Base-by-base conservation (phyloP, 768 basidiomycete genomes). In the Russula virescens region DNA sequence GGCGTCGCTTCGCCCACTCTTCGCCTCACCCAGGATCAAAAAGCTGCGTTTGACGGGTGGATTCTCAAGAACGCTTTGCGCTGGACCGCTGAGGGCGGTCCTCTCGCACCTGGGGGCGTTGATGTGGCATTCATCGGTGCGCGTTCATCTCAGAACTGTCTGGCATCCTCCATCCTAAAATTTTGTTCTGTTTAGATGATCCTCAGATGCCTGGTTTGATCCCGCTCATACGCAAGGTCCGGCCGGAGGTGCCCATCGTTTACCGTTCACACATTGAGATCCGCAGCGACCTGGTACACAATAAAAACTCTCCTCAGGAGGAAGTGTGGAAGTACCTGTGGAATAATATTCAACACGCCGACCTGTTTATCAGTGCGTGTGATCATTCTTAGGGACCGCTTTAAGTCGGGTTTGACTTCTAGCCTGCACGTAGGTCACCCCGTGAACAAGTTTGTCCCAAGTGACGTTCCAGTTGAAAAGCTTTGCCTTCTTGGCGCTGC, bases 261-360 rank as follows among this genome's bases (percentile, higher is more conserved):
- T 98, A 95, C 73, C 87, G 94, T 49, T 96, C 93, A 56, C 94
- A 97, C 78, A 97, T 97, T 64, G 94, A 98, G 77, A 94, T 89
- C 67, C 87, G 88, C 52, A 62, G 60, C 67, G 90, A 94, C 72
- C 86, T 97, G 46, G 85, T 92, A 25, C 89, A 94, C 72, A 79
- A 84, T 26, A 76, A 84, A 25, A 88, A 86, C 34, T 93, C 92
- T 14, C 89, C 91, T 23, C 93, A 95, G 71, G 85, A 88, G 71
- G 88, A 90, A 68, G 93, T 95, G 19, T 98, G 94, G 94, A 83
- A 94, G 69, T 98, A 94, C 75, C 82, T 98, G 16, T 97, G 89
- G 88, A 87, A 91, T 68, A 94, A 91, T 74, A 93, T 98, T 70
- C 81, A 92, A 71, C 80, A 87, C 34, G 88, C 91, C 47, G 94